Evolutionary conservation across 371 early-diverging fungal genomes (phyloP), one percentile per base, ranked within the genome.

Genomic region (Paramicrosporidium saccamoebae): DNA sequence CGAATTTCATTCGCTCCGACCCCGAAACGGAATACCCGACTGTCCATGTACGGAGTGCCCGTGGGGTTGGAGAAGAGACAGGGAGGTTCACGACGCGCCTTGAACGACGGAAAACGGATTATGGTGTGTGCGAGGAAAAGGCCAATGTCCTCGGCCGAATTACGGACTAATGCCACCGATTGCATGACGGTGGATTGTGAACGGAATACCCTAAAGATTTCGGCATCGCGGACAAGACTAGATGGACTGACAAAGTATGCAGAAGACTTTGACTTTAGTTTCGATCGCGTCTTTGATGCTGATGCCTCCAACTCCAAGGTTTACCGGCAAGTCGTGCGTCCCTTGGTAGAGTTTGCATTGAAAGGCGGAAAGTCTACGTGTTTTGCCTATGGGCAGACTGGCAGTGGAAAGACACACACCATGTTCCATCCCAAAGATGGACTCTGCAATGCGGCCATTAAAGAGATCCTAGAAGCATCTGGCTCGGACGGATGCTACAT

Each of bases 371-470:
- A 86, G 39, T 88, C 90, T 0, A 90, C 95, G 4, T 79, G 94
- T 37, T 88, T 98, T 54, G 95, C 94, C 24, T 92, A 90, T 48
- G 94, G 97, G 0, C 97, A 92, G 46, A 92, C 96, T 6, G 84
- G 81, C 15, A 64, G 64, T 32, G 98, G 98, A 14, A 98, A 98
- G 42, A 96, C 96, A 0, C 72, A 67, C 42, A 98, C 98, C 0
- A 95, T 96, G 96, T 47, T 92, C 27, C 74, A 82, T 35, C 45
- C 48, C 7, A 48, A 49, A 2, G 50, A 61, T 21, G 74, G 58
- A 4, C 60, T 90, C 10, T 94, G 84, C 30, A 72, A 78, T 2
- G 48, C 59, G 32, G 88, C 95, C 0, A 78, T 75, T 0, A 41
- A 64, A 8, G 88, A 82, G 33, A 74, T 90, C 16, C 82, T 94